Conservation (phyloP, 345 rosid species). For the Lepidium didymum region DNA sequence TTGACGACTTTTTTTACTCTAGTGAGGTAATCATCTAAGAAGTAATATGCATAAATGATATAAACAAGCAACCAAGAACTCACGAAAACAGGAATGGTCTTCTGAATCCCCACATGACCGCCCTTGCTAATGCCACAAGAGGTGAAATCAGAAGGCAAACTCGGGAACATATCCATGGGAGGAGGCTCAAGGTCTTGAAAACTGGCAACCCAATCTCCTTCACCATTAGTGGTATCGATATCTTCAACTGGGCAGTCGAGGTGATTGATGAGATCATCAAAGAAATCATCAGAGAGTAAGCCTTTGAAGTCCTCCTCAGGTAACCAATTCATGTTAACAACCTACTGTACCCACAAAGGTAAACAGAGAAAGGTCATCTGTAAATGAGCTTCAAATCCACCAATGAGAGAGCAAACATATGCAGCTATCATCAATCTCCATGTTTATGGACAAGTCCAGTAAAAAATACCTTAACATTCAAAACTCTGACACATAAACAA, state of each 20-base stretch:
- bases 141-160: conserved; percentile 30
- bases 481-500: not conserved
- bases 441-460: not conserved
- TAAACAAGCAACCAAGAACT: conserved; percentile 16
- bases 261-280: conserved; percentile 46
- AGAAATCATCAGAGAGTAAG: conserved; percentile 48
- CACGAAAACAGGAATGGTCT: conserved; percentile 32
- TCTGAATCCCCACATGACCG: conserved; percentile 10
- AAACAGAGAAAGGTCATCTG: not conserved
- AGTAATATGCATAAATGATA: not conserved
- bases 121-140: conserved; percentile 10
- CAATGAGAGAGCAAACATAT: not conserved
- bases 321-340: conserved; percentile 38
- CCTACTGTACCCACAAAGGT: not conserved
- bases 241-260: conserved; percentile 61
- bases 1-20: not conserved
- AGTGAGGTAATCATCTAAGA: not conserved
- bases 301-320: conserved; percentile 46
- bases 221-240: conserved; percentile 33
- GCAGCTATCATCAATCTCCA: not conserved
- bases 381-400: not conserved
- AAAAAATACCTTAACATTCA: not conserved
- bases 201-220: conserved; percentile 52
- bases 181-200: conserved; percentile 69
- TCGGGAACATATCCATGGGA: conserved; percentile 39